A percentile compares a stretch with the other conserved stretches of the same genome.
phyloP scores from a whole-genome alignment of 805 yeast species.

The Dipodascus geniculatus region DNA sequence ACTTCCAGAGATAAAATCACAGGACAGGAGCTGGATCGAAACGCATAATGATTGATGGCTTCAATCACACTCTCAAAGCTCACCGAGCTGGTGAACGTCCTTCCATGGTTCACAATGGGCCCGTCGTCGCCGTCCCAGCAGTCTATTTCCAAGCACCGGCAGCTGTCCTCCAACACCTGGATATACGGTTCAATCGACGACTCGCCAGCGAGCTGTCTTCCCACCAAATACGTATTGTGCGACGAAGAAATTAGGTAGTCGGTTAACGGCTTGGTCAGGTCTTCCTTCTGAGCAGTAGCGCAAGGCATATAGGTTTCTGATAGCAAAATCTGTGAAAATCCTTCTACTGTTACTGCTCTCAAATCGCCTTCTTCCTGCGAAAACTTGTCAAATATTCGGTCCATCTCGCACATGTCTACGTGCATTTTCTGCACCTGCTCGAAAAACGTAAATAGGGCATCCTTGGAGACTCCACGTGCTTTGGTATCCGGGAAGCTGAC shows the following conservation, averaged over 20 bases:
- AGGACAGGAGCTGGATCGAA: slow-evolving; percentile 75
- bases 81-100: slow-evolving; percentile 67
- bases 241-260: slow-evolving; percentile 89
- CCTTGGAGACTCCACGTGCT: background rate
- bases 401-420: background rate
- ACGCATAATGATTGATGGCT: slow-evolving; percentile 74
- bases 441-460: background rate
- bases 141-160: slow-evolving; percentile 87
- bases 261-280: slow-evolving; percentile 54
- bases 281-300: slow-evolving; percentile 16
- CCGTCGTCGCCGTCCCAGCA: slow-evolving; percentile 81
- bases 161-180: slow-evolving; percentile 78
- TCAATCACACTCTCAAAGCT: slow-evolving; percentile 57
- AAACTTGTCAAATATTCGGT: background rate
- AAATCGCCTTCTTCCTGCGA: background rate
- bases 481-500: background rate
- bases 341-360: background rate
- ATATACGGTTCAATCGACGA: slow-evolving; percentile 87
- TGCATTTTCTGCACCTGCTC: background rate
- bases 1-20: slow-evolving; percentile 77
- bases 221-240: slow-evolving; percentile 84
- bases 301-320: slow-evolving; percentile 14
- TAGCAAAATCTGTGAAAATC: background rate
- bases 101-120: slow-evolving; percentile 87
- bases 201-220: slow-evolving; percentile 80